These are phyloP conservation scores for Dryas octopetala DNA, from an alignment of 306 rosid species.

Conservation along the genomic window DNA sequence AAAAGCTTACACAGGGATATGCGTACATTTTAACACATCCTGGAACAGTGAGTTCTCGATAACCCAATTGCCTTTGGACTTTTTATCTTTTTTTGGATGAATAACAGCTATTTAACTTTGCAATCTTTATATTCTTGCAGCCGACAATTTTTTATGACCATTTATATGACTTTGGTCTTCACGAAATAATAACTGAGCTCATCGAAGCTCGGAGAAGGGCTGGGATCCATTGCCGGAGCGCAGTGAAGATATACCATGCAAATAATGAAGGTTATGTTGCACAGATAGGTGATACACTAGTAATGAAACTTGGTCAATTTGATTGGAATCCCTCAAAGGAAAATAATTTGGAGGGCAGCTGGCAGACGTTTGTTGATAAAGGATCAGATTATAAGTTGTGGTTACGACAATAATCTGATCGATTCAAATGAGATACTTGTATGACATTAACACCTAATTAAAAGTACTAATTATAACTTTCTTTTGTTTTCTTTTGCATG, in stretches of 20 bases:
- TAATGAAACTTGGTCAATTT: constrained; percentile 70
- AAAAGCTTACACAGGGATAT: constrained; percentile 77
- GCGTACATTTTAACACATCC: constrained; percentile 85
- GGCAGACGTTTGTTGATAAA: constrained; percentile 75
- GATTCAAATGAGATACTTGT: neutral
- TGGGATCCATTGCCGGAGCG: constrained; percentile 71
- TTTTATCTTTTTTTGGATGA: neutral
- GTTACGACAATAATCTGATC: constrained; percentile 53
- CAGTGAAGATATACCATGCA: constrained; percentile 66
- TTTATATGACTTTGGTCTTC: constrained; percentile 70
- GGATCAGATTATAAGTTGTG: constrained; percentile 69
- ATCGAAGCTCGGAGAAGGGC: constrained; percentile 66
- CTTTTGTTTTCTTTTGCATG: neutral
- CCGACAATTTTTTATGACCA: constrained; percentile 72
- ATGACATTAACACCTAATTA: neutral
- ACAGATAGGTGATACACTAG: constrained; percentile 60
- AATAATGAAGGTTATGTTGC: constrained; percentile 79
- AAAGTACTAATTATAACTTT: neutral
- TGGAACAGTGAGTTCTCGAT: constrained; percentile 57
- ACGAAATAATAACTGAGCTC: constrained; percentile 54
- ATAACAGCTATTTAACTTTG: neutral
- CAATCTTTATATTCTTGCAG: constrained; percentile 36
- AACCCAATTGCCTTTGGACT: constrained; percentile 15
- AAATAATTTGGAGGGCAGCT: constrained; percentile 67
- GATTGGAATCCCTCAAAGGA: constrained; percentile 82